Evolutionary conservation across 1,139 yeast genomes (phyloP).

Genomic region (Geotrichum fermentans): DNA sequence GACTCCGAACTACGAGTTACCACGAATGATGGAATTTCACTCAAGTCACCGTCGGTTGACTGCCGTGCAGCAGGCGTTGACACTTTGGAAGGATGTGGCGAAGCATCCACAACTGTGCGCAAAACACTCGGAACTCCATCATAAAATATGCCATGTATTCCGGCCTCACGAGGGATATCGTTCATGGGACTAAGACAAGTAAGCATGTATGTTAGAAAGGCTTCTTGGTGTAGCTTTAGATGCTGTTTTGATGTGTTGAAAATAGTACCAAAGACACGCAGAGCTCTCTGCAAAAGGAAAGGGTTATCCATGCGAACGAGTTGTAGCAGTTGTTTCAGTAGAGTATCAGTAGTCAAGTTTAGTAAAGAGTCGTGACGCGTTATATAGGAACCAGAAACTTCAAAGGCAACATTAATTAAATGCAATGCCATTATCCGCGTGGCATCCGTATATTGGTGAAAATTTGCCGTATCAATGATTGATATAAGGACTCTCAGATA

Average conservation of each 20-base stretch:
- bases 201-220: slow-evolving; percentile 39
- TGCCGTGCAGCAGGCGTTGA: slow-evolving; percentile 22
- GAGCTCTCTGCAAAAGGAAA: slow-evolving; percentile 63
- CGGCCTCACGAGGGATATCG: slow-evolving; percentile 40
- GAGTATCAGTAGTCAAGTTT: slow-evolving; percentile 65
- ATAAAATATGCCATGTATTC: slow-evolving; percentile 40
- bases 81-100: slow-evolving; percentile 23
- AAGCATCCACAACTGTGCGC: slow-evolving; percentile 31
- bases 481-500: slow-evolving; percentile 73
- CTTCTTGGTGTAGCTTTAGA: slow-evolving; percentile 42
- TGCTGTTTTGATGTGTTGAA: slow-evolving; percentile 36
- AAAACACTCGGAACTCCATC: slow-evolving; percentile 41
- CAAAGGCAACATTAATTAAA: slow-evolving; percentile 72
- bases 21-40: slow-evolving; percentile 19
- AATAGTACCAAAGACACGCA: slow-evolving; percentile 67
- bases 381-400: slow-evolving; percentile 68
- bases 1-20: slow-evolving; percentile 40
- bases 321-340: slow-evolving; percentile 77
- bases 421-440: slow-evolving; percentile 79
- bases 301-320: slow-evolving; percentile 67
- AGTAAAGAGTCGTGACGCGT: slow-evolving; percentile 63
- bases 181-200: slow-evolving; percentile 38
- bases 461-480: slow-evolving; percentile 75
- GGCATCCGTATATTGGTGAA: slow-evolving; percentile 78
- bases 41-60: neutral